Percentiles rank a stretch among this genome's conserved stretches.
Conservation (phyloP, 2,329 filamentous ascomycete genomes). For the Epichloe hybrida region DNA sequence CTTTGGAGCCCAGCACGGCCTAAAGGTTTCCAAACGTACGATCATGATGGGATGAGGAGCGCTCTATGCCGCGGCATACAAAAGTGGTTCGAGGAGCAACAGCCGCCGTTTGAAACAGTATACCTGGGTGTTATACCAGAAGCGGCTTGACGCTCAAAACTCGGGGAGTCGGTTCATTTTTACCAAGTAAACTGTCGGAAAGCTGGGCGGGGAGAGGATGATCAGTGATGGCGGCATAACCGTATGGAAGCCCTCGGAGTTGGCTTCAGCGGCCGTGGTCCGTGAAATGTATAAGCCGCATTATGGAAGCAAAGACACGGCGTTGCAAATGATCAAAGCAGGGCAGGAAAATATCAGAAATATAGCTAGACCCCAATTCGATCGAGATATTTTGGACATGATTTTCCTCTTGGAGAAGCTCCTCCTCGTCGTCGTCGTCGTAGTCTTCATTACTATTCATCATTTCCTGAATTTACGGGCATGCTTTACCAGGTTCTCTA, state of each 20-base stretch:
- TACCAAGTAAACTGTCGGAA: not conserved
- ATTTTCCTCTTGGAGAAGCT: slow-evolving; percentile 7
- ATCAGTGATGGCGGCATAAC: not conserved
- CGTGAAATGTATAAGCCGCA: not conserved
- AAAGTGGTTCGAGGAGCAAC: not conserved
- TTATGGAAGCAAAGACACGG: not conserved
- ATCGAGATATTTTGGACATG: slow-evolving; percentile 6
- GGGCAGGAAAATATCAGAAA: slow-evolving; percentile 8
- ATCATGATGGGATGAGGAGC: slow-evolving; percentile 5
- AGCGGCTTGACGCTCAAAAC: slow-evolving; percentile 1
- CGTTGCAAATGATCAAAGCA: not conserved
- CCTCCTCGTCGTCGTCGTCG: not conserved
- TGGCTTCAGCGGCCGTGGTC: not conserved
- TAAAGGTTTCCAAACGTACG: slow-evolving; percentile 14
- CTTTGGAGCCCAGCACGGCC: slow-evolving; percentile 35
- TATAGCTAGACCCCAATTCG: slow-evolving; percentile 7
- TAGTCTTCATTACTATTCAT: not conserved
- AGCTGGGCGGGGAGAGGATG: not conserved
- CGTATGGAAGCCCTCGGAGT: not conserved
- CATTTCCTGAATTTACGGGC: slow-evolving; percentile 73
- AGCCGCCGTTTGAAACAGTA: not conserved
- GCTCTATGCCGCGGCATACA: not conserved
- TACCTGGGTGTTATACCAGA: not conserved
- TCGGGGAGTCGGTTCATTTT: not conserved
- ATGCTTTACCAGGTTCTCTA: slow-evolving; percentile 91